Evolutionary conservation across 805 yeast species (phyloP), one percentile per base, ranked within the genome.

Genomic region (Lachancea mirantina): DNA sequence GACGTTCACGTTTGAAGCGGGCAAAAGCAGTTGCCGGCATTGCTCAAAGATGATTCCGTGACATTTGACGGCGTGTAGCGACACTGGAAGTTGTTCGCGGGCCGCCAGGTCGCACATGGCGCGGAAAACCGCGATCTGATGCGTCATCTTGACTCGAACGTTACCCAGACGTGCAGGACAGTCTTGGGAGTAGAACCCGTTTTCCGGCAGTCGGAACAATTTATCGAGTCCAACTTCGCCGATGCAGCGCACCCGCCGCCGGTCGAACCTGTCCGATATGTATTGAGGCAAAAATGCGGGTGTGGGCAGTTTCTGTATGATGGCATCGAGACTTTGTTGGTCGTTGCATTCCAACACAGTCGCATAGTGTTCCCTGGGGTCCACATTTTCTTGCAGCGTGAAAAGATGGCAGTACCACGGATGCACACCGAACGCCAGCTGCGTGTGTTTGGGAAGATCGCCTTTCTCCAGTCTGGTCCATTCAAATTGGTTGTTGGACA

Each of bases 191-290:
- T 61, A 62, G 48, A 54, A 75, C 2, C 87, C 85, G 36, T 59
- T 61, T 35, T 55, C 46, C 2, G 94, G 94, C 4, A 88, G 54
- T 22, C 83, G 57, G 49, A 84, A 83, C 19, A 74, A 49, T 53
- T 78, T 82, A 54, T 89, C 98, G 2, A 92, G 59, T 0, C 98
- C 98, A n/a, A 85, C 69, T 47, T 89, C 98, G 1, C 98, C 98
- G 7, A 89, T 64, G 8, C 83, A 70, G 14, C 47, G 50, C 10
- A 46, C 40, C 3, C 25, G 8, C 3, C 33, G 14, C 17, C 30
- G 23, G n/a, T 45, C 36, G 16, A 47, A 38, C 8, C 53, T 45
- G 9, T 41, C 32, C 0, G 29, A 13, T 5, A 76, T 39, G 22
- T 60, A 59, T 3, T 20, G 16, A 14, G 55, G 49, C 18, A 84